Conservation (phyloP, 2,329 filamentous ascomycete genomes). For the Hymenoscyphus albidus region DNA sequence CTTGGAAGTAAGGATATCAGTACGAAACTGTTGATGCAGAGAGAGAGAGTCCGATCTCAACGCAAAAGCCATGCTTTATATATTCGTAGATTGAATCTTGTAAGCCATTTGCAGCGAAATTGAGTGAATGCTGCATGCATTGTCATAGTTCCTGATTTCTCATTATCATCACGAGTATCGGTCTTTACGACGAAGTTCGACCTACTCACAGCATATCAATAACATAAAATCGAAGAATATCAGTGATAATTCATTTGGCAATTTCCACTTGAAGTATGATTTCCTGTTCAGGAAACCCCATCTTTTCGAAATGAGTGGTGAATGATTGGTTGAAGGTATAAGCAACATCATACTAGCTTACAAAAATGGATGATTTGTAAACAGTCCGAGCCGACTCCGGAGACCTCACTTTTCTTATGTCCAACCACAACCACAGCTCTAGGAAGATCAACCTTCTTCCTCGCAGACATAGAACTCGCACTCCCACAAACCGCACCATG, state of each 20-base stretch:
- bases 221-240: neutral
- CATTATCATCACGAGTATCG: neutral
- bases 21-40: neutral
- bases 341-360: neutral
- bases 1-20: neutral
- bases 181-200: neutral
- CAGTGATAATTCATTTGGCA: neutral
- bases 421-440: neutral
- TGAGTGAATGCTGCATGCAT: neutral
- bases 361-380: conserved; percentile 3
- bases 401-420: neutral
- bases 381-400: neutral
- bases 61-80: neutral
- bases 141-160: neutral
- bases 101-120: neutral
- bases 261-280: neutral
- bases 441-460: neutral
- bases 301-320: neutral
- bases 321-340: neutral
- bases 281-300: neutral
- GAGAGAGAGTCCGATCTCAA: neutral
- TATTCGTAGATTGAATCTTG: neutral
- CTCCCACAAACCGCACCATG: conserved; percentile 47
- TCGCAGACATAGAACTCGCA: neutral
- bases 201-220: neutral